phyloP scores from a whole-genome alignment of 768 basidiomycete species.

The Rhodotorula taiwanensis region DNA sequence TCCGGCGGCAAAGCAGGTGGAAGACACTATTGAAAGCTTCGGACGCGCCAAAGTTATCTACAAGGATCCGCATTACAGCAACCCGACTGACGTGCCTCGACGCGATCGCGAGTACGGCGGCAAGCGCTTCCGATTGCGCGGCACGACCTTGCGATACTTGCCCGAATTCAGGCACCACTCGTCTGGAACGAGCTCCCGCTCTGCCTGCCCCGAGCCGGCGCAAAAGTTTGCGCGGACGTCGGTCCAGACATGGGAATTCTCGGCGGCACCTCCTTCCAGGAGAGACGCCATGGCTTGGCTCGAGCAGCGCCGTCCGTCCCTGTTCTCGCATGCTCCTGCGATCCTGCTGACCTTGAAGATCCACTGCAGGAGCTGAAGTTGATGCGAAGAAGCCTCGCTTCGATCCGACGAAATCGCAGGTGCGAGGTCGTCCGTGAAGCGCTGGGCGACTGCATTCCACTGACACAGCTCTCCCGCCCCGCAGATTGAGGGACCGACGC shows the following conservation, averaged over 20 bases:
- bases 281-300: slow-evolving; percentile 12
- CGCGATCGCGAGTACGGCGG: slow-evolving; percentile 72
- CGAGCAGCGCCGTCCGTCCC: neutral
- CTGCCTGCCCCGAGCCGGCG: no score
- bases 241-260: slow-evolving; percentile 29
- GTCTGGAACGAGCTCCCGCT: no score
- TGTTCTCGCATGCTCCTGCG: neutral
- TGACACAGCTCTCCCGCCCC: no score
- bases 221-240: neutral
- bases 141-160: slow-evolving; percentile 56
- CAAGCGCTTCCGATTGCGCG: slow-evolving; percentile 62
- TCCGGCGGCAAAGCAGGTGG: slow-evolving; percentile 49
- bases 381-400: slow-evolving; percentile 2
- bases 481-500: slow-evolving; percentile 70
- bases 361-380: neutral
- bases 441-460: no score
- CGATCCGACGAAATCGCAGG: slow-evolving; percentile 40
- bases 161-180: slow-evolving; percentile 52
- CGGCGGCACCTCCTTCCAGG: slow-evolving; percentile 23
- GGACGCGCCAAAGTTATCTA: slow-evolving; percentile 59
- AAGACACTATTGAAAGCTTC: slow-evolving; percentile 48
- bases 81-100: slow-evolving; percentile 60
- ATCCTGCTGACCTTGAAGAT: neutral
- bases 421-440: no score
- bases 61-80: slow-evolving; percentile 72